Base-by-base conservation (phyloP, 2,329 filamentous ascomycete species). In the Passalora sequoiae region DNA sequence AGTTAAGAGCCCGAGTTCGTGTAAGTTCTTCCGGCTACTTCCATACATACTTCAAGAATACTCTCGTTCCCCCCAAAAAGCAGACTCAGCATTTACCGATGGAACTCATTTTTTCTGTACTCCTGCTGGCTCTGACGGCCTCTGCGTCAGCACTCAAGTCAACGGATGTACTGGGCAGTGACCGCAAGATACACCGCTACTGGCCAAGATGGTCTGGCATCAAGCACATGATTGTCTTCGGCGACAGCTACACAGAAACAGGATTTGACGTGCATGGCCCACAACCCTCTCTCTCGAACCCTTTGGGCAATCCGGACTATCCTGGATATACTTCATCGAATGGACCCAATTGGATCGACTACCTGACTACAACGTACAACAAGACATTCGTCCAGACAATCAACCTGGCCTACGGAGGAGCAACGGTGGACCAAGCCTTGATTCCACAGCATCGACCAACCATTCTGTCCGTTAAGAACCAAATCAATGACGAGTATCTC, bases 241-340 rank as follows among this genome's bases (percentile, higher is more conserved):
- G 78, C 28, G 75, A 81, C 54, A 79, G 75, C 1, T 81, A 81
- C 63, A 76, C 76, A 1, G 71, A 74, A 47, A 79, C 76, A 2
- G 73, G 74, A 4, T 84, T 83, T 61, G 64, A 80, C 45, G 65
- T 73, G 29, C 70, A 63, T 6, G 67, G 69, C 17, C 61, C 69
- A 0, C 71, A 77, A 28, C 78, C 81, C 1, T 74, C 68, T 5
- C 49, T 66, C 6, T 61, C 63, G 5, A 78, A 80, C 54, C 77
- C 79, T 0, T 66, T 83, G 48, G 80, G 81, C 1, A 84, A 84
- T 54, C 80, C 80, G 0, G 38, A 66, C 0, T 77, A 75, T 49
- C 74, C 72, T 7, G 59, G 59, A 4, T 31, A 40, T 29, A 44
- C 36, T 49, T 49, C 36, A 2, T 53, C 54, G 3, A 61, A 62